A percentile compares a stretch with the other conserved stretches of the same genome.
Evolutionary conservation across 148 eudicot genomes (phyloP).

Genomic region (Fagopyrum tataricum): DNA sequence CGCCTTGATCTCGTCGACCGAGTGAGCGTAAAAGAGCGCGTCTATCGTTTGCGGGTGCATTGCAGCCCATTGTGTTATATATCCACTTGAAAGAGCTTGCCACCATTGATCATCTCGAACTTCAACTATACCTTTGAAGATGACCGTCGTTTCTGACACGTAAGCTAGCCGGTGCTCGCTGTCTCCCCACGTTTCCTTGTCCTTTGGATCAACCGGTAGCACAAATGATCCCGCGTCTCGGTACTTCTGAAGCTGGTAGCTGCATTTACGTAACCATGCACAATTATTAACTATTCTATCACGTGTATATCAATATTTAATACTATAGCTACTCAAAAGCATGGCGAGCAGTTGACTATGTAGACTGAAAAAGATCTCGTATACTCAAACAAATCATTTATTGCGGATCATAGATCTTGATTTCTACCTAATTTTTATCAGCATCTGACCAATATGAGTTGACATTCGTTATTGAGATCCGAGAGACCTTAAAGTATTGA

Average conservation of each 20-base stretch:
- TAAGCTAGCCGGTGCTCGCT: conserved; percentile 96
- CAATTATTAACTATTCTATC: no score
- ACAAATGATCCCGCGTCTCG: conserved; percentile 82
- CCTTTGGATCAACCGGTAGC: conserved; percentile 77
- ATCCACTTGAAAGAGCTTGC: conserved; percentile 81
- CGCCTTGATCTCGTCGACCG: conserved; percentile 55
- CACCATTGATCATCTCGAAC: conserved; percentile 97
- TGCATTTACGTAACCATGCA: conserved; percentile 19
- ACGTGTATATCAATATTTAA: not conserved
- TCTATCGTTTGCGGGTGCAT: conserved; percentile 91
- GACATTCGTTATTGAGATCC: no score
- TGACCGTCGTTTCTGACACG: conserved; percentile 89
- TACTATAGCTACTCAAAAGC: not conserved
- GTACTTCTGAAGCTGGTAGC: conserved; percentile 96
- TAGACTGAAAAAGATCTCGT: no score
- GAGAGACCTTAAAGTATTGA: no score
- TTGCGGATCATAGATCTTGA: no score
- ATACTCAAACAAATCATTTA: no score
- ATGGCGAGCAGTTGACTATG: not conserved
- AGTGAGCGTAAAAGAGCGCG: conserved; percentile 89
- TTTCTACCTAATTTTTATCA: no score
- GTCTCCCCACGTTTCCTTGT: conserved; percentile 98
- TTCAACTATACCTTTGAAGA: conserved; percentile 82
- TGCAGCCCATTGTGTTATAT: conserved; percentile 92
- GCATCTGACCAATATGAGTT: no score